Evolutionary conservation across 2,329 filamentous ascomycete genomes (phyloP), one percentile per base, ranked within the genome.

Genomic region (Microsporum canis): DNA sequence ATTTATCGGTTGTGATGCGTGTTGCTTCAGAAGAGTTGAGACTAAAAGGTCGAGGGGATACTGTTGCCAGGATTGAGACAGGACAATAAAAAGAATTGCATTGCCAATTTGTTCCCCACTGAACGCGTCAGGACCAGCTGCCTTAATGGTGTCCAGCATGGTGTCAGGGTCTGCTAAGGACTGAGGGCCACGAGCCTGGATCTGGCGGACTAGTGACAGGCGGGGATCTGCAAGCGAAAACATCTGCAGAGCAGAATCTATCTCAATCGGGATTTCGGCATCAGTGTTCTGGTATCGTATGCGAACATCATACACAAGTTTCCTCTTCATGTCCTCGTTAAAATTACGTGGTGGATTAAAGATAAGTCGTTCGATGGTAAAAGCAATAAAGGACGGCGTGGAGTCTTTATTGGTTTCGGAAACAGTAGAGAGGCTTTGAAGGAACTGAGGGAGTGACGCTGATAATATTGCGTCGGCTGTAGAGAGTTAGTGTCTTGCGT

Each of bases 401-500:
- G 91, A 86, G 65, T 86, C 81, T 68, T 88, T 84, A 45, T 84
- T 81, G 58, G 82, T 80, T 65, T 83, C 78, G 62, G 81, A 81
- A 12, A 85, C 80, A 55, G 82, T 82, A 38, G 88, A 85, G 60
- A 96, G 80, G 65, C 87, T 85, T 69, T 90, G 84, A 58, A 95
- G 78, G 71, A 96, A 92, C 29, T 85, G 84, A 59, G 84, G 79
- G 66, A 89, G 88, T 67, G 89, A 91, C 65, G 87, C 87, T 10
- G 88, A 88, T 33, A 96, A 79, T 62, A 96, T 91, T n/a, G 88
- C 88, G 73, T 96, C 91, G 67, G 91, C 92, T 96, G 68, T 58
- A 62, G 17, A 60, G 36, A 60, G 27, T 34, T n/a, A 33, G 45
- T 51, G 23, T 23, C 33, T 1, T 29, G 10, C 8, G 7, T 17